These are phyloP conservation scores for Salvia sclarea DNA, from an alignment of 305 asterid species.

Conservation along the genomic window DNA sequence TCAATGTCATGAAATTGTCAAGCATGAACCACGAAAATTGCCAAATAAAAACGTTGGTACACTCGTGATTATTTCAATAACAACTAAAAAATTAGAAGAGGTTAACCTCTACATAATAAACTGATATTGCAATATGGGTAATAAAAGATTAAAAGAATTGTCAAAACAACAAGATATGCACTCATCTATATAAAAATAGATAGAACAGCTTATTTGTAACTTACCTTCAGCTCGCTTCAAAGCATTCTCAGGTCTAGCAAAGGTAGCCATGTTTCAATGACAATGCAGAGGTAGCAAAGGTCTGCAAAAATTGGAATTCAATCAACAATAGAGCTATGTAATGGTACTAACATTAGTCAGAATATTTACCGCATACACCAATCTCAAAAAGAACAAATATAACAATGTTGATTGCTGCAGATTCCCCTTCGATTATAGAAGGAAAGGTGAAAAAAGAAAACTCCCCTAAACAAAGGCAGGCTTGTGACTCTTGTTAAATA, in stretches of 20 bases:
- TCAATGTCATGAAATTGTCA: not conserved
- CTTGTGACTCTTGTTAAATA: too few relatives aligned
- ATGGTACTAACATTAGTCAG: not conserved
- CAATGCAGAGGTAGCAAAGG: not conserved
- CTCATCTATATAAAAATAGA: not conserved
- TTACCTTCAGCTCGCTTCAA: constrained; percentile 96
- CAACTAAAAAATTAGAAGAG: too few relatives aligned
- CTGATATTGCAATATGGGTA: too few relatives aligned
- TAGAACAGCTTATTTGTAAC: not conserved
- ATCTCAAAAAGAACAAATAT: too few relatives aligned
- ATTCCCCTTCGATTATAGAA: too few relatives aligned
- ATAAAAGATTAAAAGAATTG: not conserved
- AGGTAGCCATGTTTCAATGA: constrained; percentile 64
- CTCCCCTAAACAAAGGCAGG: too few relatives aligned
- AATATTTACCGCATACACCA: too few relatives aligned
- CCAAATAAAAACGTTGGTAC: too few relatives aligned
- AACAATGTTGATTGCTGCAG: too few relatives aligned
- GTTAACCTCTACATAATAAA: too few relatives aligned
- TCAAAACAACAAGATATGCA: not conserved
- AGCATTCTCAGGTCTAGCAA: constrained; percentile 98
- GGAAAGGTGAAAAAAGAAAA: too few relatives aligned
- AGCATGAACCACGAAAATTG: not conserved
- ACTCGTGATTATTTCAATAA: too few relatives aligned
- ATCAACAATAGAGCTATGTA: not conserved
- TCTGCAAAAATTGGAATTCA: constrained; percentile 4